Conservation (phyloP, 805 yeast species). For the Metschnikowia noctiluminum region DNA sequence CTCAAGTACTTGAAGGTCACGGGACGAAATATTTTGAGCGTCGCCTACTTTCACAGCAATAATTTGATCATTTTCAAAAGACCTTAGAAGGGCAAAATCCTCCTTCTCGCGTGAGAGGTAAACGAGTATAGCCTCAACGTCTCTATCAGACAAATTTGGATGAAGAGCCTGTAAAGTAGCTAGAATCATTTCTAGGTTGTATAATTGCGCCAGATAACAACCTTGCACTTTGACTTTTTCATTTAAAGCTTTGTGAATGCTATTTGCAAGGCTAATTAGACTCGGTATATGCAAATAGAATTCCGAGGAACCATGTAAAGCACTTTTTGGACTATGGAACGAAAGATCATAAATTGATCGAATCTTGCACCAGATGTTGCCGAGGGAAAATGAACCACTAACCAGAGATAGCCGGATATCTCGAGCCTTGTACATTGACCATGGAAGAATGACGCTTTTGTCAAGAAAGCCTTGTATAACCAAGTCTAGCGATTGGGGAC, state of each 20-base stretch:
- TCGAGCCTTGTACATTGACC: constrained; percentile 14
- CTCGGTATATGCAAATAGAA: constrained; percentile 23
- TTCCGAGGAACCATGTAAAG: constrained; percentile 13
- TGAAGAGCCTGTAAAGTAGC: constrained; percentile 8
- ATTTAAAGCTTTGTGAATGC: not conserved
- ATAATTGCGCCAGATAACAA: constrained; percentile 16
- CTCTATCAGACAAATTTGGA: constrained; percentile 18
- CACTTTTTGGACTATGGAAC: not conserved
- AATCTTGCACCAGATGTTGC: constrained; percentile 5
- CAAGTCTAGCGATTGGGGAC: constrained; percentile 26
- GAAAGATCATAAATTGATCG: constrained; percentile 1
- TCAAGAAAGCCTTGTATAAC: constrained; percentile 27
- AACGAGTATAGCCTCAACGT: constrained; percentile 26
- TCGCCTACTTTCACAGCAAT: constrained; percentile 20
- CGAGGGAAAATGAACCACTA: constrained; percentile 12
- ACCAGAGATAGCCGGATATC: not conserved
- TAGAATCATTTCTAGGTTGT: constrained; percentile 13
- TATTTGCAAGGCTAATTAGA: constrained; percentile 13
- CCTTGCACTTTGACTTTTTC: constrained; percentile 11
- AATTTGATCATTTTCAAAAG: not conserved
- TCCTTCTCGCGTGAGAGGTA: constrained; percentile 27
- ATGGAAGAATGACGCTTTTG: constrained; percentile 7
- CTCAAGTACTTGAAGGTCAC: constrained; percentile 31
- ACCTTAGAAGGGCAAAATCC: not conserved
- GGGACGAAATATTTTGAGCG: constrained; percentile 19